A percentile compares a stretch with the other conserved stretches of the same genome.
phyloP scores from a whole-genome alignment of 176 grass and related monocot genomes.

The Bothriochloa decipiens region DNA sequence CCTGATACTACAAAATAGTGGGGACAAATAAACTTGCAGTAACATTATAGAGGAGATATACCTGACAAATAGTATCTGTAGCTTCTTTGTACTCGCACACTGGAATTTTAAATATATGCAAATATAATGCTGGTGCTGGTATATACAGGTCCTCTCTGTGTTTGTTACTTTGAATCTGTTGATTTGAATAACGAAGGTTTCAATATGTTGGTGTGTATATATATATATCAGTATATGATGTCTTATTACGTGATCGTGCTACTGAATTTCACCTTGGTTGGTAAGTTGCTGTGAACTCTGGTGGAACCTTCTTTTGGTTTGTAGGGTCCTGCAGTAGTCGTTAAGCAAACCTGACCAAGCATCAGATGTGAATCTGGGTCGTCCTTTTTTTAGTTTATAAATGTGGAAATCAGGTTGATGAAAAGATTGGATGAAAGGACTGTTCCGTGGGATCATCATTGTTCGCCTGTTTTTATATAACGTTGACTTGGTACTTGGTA shows the following conservation, averaged over 20 bases:
- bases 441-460: not conserved
- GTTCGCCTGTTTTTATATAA: not conserved
- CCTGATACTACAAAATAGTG: constrained; percentile 25
- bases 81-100: not conserved
- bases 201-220: not conserved
- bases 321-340: not conserved
- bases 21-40: constrained; percentile 22
- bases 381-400: not conserved
- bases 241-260: not conserved
- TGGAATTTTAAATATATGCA: constrained; percentile 8
- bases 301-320: constrained; percentile 25
- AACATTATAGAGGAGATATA: constrained; percentile 17
- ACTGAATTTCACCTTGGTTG: not conserved
- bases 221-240: not conserved
- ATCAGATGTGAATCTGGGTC: constrained; percentile 19
- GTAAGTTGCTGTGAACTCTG: not conserved
- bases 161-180: not conserved
- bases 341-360: constrained; percentile 17
- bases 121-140: not conserved
- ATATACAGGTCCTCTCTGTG: constrained; percentile 19
- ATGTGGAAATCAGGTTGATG: not conserved
- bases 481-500: not conserved
- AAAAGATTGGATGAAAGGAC: constrained; percentile 14
- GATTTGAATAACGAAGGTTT: not conserved
- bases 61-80: constrained; percentile 36